Percentiles rank a stretch among this genome's conserved stretches.
phyloP scores from a whole-genome alignment of 768 basidiomycete species.

The Xerocomus potaroensis region DNA sequence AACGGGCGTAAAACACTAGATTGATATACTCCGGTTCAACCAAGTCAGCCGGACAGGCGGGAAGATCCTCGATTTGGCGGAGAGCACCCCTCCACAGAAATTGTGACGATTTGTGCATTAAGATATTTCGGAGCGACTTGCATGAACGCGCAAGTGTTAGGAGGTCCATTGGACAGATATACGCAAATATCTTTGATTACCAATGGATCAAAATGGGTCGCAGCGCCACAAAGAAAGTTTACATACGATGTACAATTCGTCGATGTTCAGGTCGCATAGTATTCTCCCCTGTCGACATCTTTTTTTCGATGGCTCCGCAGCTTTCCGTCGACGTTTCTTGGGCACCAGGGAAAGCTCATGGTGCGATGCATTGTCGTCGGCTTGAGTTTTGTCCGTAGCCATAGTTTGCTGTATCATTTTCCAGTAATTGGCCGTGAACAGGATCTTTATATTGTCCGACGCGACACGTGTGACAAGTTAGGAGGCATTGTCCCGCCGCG shows the following conservation, averaged over 20 bases:
- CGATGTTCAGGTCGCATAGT: not conserved
- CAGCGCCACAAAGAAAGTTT: slow-evolving; percentile 34
- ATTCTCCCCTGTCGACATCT: not conserved
- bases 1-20: slow-evolving; percentile 35
- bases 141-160: not conserved
- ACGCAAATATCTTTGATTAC: not conserved
- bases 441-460: too few species aligned
- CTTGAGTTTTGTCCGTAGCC: not conserved
- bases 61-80: slow-evolving; percentile 33
- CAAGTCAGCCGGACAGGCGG: slow-evolving; percentile 42
- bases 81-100: slow-evolving; percentile 27
- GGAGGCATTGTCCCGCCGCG: too few species aligned
- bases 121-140: slow-evolving; percentile 30
- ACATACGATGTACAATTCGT: not conserved
- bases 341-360: not conserved
- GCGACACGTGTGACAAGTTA: too few species aligned
- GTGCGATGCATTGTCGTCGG: too few species aligned
- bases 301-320: not conserved
- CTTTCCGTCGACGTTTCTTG: not conserved
- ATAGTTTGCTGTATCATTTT: too few species aligned
- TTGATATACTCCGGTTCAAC: slow-evolving; percentile 42
- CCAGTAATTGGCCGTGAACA: too few species aligned
- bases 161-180: not conserved
- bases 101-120: slow-evolving; percentile 29
- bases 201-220: not conserved